Percentiles rank a stretch among this genome's conserved stretches.
Conservation (phyloP, 192 early-diverging fungal species). For the Backusella mclennaniae region DNA sequence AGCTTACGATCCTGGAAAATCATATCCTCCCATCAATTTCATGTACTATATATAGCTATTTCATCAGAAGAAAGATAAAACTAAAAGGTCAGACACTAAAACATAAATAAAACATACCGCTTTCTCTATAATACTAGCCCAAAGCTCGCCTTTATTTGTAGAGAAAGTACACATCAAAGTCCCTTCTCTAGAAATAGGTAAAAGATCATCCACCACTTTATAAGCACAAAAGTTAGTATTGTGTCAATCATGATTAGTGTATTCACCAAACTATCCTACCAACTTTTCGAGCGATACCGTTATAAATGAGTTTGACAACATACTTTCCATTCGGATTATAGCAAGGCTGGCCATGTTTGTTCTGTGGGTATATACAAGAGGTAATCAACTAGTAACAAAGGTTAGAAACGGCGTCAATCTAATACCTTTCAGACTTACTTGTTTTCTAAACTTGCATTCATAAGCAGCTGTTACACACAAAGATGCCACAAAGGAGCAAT, state of each 20-base stretch:
- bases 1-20: slow-evolving; percentile 86
- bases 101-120: slow-evolving; percentile 49
- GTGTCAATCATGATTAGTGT: too few relatives aligned
- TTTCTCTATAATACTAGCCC: slow-evolving; percentile 89
- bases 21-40: slow-evolving; percentile 95
- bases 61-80: neutral
- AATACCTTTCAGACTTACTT: slow-evolving; percentile 42
- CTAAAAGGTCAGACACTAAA: neutral
- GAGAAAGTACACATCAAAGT: slow-evolving; percentile 90
- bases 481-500: slow-evolving; percentile 95
- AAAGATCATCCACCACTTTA: slow-evolving; percentile 81
- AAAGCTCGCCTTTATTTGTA: slow-evolving; percentile 68
- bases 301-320: slow-evolving; percentile 79
- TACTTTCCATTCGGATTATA: slow-evolving; percentile 92
- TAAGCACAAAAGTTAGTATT: neutral
- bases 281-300: slow-evolving; percentile 83
- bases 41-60: slow-evolving; percentile 57
- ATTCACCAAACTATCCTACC: slow-evolving; percentile 9
- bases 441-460: slow-evolving; percentile 69
- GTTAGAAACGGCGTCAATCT: neutral
- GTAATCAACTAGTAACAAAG: slow-evolving; percentile 64
- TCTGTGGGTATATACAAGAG: slow-evolving; percentile 84
- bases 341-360: slow-evolving; percentile 61
- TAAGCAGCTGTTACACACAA: slow-evolving; percentile 83
- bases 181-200: slow-evolving; percentile 72